Evolutionary conservation across 2,329 filamentous ascomycete genomes (phyloP).

Genomic region (Tricladium varicosporioides): DNA sequence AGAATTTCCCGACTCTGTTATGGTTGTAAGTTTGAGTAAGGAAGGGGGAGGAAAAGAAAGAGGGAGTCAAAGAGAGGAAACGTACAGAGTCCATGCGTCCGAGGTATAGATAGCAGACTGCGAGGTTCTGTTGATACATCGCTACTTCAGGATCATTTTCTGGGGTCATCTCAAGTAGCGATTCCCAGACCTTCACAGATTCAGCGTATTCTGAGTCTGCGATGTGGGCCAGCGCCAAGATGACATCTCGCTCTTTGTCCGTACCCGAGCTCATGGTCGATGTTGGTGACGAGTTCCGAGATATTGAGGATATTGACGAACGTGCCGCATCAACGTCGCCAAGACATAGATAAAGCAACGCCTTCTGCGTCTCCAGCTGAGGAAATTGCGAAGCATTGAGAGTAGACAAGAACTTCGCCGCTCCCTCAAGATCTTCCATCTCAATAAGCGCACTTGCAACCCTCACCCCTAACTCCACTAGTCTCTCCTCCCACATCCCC

Average conservation of each 20-base stretch:
- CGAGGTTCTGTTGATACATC: constrained; percentile 77
- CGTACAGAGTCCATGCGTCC: constrained; percentile 70
- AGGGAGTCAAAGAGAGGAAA: constrained; percentile 3
- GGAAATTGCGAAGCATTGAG: constrained; percentile 42
- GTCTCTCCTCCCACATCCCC: constrained; percentile 66
- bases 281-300: constrained; percentile 5
- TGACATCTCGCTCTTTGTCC: constrained; percentile 42
- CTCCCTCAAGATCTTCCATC: constrained; percentile 85
- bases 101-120: constrained; percentile 80
- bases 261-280: constrained; percentile 25
- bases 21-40: not conserved
- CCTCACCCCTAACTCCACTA: constrained; percentile 71
- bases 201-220: constrained; percentile 70
- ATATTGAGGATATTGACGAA: constrained; percentile 43
- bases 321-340: constrained; percentile 73
- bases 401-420: constrained; percentile 67
- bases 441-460: constrained; percentile 70
- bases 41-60: not conserved
- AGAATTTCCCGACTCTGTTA: constrained; percentile 62
- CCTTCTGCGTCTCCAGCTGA: constrained; percentile 47
- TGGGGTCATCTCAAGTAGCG: too few species aligned
- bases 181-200: constrained; percentile 61
- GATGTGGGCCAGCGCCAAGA: constrained; percentile 72
- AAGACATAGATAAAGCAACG: constrained; percentile 73
- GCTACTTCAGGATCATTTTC: constrained; percentile 44